phyloP scores from a whole-genome alignment of 345 rosid genomes.

The Corymbia maculata region DNA sequence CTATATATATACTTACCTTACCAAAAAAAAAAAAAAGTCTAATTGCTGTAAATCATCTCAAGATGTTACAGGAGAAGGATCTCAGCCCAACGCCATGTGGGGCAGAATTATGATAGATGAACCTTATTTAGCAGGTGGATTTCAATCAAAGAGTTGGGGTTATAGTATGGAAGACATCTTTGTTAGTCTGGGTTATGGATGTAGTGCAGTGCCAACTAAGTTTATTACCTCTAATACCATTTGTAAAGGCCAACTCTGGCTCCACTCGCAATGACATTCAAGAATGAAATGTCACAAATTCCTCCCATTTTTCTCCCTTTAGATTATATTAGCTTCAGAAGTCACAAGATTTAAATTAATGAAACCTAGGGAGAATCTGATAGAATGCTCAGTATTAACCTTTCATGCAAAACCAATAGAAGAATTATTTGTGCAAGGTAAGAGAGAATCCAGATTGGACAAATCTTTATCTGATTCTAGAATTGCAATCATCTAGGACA shows the following conservation, averaged over 20 bases:
- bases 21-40: too few species aligned
- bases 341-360: background rate
- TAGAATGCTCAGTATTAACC: background rate
- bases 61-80: background rate
- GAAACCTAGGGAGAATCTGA: too few species aligned
- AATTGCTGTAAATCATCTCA: background rate
- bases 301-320: background rate
- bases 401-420: background rate
- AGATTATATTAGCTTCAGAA: background rate
- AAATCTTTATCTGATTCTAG: background rate
- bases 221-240: too few species aligned
- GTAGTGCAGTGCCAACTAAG: too few species aligned
- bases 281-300: background rate
- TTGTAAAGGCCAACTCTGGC: too few species aligned
- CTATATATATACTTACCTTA: too few species aligned
- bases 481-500: background rate
- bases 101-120: background rate
- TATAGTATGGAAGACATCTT: background rate
- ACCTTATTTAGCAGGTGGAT: background rate
- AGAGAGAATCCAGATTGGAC: background rate
- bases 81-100: background rate
- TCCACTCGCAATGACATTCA: background rate
- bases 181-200: background rate
- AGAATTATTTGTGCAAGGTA: background rate
- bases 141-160: background rate